Evolutionary conservation across 2,329 filamentous ascomycete genomes (phyloP), one percentile per base, ranked within the genome.

Genomic region (Neonectria faginata): DNA sequence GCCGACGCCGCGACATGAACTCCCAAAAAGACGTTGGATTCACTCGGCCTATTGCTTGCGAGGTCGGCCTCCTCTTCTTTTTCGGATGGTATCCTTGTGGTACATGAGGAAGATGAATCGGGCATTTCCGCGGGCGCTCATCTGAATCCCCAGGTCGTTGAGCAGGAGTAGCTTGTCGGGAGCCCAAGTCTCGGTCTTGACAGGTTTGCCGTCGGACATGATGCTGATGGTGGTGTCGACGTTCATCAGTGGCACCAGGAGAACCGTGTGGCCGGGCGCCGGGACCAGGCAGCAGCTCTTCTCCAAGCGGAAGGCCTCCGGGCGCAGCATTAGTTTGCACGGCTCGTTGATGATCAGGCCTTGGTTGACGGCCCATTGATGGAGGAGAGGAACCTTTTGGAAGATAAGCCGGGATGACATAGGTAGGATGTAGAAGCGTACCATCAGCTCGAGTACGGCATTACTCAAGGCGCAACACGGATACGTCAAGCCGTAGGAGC

Each of bases 301-400:
- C 39, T 42, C 39, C n/a, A 42, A n/a, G n/a, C 39, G 39, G 39
- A 42, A 42, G n/a, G 39, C 39, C 39, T 42, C 39, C n/a, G 39
- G 39, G 9, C n/a, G 8, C 7, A 42, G n/a, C 39, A 42, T 42
- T 8, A 42, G 8, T 11, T 11, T 18, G 8, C 8, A 18, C n/a
- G 39, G 39, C 3, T 42, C 16, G 39, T n/a, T 20, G n/a, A 42
- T 11, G 39, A 11, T 5, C 2, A 20, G 9, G 39, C n/a, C n/a
- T 5, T 20, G 39, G 39, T 16, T 18, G n/a, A 2, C 3, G 39
- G 39, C 39, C 39, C n/a, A 42, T 7, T 42, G 39, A 10, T 18
- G 9, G n/a, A 42, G n/a, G n/a, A 42, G 8, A 11, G 39, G 39
- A 18, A 18, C 8, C 39, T 42, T 42, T 42, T 11, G 1, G n/a